These are phyloP conservation scores for Oligophagozyma castellii DNA, from an alignment of 1,139 yeast species.

Conservation along the genomic window DNA sequence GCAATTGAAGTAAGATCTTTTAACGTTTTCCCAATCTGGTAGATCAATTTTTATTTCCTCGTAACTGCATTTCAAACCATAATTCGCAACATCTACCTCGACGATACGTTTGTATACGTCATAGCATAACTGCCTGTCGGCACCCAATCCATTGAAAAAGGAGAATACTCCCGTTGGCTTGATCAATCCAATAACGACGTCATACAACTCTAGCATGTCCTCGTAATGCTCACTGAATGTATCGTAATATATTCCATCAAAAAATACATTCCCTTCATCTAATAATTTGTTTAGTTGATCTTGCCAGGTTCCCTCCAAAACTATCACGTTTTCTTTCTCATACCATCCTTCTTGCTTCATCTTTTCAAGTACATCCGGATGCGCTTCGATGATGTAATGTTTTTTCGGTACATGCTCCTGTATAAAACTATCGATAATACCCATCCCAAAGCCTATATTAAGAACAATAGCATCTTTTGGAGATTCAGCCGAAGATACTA, in stretches of 20 bases:
- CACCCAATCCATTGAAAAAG: slow-evolving; percentile 93
- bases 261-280: slow-evolving; percentile 48
- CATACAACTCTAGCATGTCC: slow-evolving; percentile 80
- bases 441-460: slow-evolving; percentile 95
- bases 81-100: slow-evolving; percentile 63
- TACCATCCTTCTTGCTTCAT: slow-evolving; percentile 75
- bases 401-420: slow-evolving; percentile 43
- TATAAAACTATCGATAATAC: slow-evolving; percentile 75
- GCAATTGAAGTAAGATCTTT: slow-evolving; percentile 24
- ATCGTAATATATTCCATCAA: slow-evolving; percentile 88
- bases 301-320: slow-evolving; percentile 88
- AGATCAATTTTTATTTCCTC: slow-evolving; percentile 31
- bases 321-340: slow-evolving; percentile 53
- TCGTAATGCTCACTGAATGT: slow-evolving; percentile 80
- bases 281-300: slow-evolving; percentile 55
- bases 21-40: slow-evolving; percentile 23
- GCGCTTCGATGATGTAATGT: slow-evolving; percentile 90
- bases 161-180: slow-evolving; percentile 76
- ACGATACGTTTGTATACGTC: slow-evolving; percentile 81
- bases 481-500: slow-evolving; percentile 31
- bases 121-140: slow-evolving; percentile 77
- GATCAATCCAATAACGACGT: slow-evolving; percentile 64
- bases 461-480: slow-evolving; percentile 35
- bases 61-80: slow-evolving; percentile 55
- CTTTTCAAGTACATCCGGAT: slow-evolving; percentile 72